Percentiles rank a stretch among this genome's conserved stretches.
Evolutionary conservation across 176 grass and related monocot genomes (phyloP).

Genomic region (barley (Hordeum vulgare)): MorexV3_pseudomolecules_assembly NC_058523.1:67926847-67927346

Average conservation of each 20-base stretch:
- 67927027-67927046: neutral
- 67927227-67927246: neutral
- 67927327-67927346: neutral
- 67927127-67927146: neutral
- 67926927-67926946: slow-evolving; percentile 12
- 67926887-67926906: slow-evolving; percentile 11
- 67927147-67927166: neutral
- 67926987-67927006: slow-evolving; percentile 8
- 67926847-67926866: slow-evolving; percentile 31
- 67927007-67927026: neutral
- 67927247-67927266: neutral
- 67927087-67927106: neutral
- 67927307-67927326: neutral
- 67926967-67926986: neutral
- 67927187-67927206: neutral
- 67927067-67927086: neutral
- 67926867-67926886: slow-evolving; percentile 11
- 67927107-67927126: neutral
- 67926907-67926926: slow-evolving; percentile 17
- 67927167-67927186: neutral
- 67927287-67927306: neutral
- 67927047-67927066: neutral
- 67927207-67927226: slow-evolving; percentile 3
- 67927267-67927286: neutral
- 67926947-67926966: slow-evolving; percentile 24